Evolutionary conservation across 2,329 filamentous ascomycete genomes (phyloP).

Genomic region (Sclerotinia minor): DNA sequence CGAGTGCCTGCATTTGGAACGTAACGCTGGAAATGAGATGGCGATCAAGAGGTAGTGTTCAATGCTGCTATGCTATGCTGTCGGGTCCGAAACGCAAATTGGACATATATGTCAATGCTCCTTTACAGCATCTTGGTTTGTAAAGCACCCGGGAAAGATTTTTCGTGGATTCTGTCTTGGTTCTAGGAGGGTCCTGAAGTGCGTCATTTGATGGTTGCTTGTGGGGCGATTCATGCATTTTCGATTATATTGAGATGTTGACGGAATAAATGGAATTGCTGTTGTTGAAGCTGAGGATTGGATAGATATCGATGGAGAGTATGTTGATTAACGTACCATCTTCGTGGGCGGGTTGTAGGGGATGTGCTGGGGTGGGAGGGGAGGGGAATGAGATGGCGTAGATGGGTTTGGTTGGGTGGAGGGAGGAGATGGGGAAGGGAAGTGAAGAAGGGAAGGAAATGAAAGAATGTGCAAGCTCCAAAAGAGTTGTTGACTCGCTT

Average conservation of each 20-base stretch:
- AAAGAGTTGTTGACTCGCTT: not conserved
- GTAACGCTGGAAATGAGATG: not conserved
- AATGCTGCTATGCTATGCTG: not conserved
- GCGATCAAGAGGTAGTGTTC: not conserved
- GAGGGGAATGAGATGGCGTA: slow-evolving; percentile 8
- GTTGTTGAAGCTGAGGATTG: not conserved
- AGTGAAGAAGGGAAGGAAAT: too few species aligned
- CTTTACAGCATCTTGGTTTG: not conserved
- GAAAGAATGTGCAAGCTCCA: not conserved
- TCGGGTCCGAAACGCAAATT: not conserved
- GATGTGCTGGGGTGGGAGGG: not conserved
- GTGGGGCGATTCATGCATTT: not conserved
- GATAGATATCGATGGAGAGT: not conserved
- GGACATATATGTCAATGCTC: not conserved
- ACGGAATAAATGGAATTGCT: not conserved
- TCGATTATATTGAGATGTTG: slow-evolving; percentile 2
- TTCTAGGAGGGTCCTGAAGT: not conserved
- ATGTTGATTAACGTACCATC: not conserved
- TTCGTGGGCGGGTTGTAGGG: not conserved
- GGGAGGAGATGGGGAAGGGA: too few species aligned
- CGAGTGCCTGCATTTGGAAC: not conserved
- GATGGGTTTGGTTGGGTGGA: not conserved
- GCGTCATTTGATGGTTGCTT: not conserved
- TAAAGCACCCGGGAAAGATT: not conserved
- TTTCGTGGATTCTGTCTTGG: not conserved